A percentile compares a stretch with the other conserved stretches of the same genome.
phyloP scores from a whole-genome alignment of 2,329 filamentous ascomycete species.

The Epichloe hybrida region DNA sequence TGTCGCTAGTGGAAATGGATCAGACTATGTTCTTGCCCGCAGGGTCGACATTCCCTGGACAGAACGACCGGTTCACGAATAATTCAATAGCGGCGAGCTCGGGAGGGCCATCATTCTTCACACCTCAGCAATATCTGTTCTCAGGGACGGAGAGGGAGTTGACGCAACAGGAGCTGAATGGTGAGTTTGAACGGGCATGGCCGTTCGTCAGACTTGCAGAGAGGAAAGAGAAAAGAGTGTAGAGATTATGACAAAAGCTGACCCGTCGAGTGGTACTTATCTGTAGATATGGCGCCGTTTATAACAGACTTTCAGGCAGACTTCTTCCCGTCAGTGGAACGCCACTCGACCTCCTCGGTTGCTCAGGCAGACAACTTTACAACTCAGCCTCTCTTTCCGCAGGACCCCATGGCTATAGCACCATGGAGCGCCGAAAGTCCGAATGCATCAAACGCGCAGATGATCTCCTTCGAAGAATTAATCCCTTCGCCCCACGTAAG shows the following conservation, averaged over 20 bases:
- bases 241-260: background rate
- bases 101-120: slow-evolving; percentile 13
- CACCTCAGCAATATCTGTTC: slow-evolving; percentile 27
- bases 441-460: slow-evolving; percentile 15
- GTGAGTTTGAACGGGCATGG: slow-evolving; percentile 11
- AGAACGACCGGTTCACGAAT: slow-evolving; percentile 17
- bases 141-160: slow-evolving; percentile 16
- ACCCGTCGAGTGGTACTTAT: background rate
- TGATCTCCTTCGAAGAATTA: slow-evolving; percentile 26
- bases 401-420: slow-evolving; percentile 17
- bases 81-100: slow-evolving; percentile 9
- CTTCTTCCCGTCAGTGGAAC: slow-evolving; percentile 12
- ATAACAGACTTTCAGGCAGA: slow-evolving; percentile 20
- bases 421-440: slow-evolving; percentile 30
- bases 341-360: slow-evolving; percentile 9
- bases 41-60: slow-evolving; percentile 18
- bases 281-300: slow-evolving; percentile 16
- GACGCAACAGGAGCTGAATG: slow-evolving; percentile 15
- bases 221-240: background rate
- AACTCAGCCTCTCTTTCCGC: slow-evolving; percentile 25
- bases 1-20: slow-evolving; percentile 26
- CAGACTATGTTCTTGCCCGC: slow-evolving; percentile 21
- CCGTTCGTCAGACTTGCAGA: background rate
- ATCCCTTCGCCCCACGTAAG: slow-evolving; percentile 18
- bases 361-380: slow-evolving; percentile 14